Evolutionary conservation across 208 protist genomes (phyloP).

Genomic region (Angomonas deanei): DNA sequence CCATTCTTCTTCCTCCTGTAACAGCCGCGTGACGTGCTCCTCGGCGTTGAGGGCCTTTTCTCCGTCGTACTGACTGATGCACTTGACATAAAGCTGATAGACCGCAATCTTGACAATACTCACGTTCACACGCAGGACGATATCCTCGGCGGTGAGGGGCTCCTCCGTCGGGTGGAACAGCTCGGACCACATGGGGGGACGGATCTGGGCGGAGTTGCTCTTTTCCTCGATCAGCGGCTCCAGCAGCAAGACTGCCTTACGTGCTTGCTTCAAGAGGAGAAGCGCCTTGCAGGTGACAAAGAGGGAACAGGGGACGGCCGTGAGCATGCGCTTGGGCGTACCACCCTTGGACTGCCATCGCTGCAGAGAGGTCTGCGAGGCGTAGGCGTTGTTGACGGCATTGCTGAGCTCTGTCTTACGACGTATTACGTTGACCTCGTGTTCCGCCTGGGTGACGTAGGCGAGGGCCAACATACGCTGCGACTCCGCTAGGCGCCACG

Average conservation of each 20-base stretch:
- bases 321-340: slow-evolving; percentile 63
- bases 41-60: slow-evolving; percentile 54
- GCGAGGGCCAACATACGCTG: slow-evolving; percentile 82
- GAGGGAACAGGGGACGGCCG: slow-evolving; percentile 64
- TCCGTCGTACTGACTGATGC: slow-evolving; percentile 70
- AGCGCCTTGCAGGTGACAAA: slow-evolving; percentile 68
- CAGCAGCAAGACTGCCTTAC: slow-evolving; percentile 76
- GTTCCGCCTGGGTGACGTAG: slow-evolving; percentile 73
- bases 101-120: slow-evolving; percentile 63
- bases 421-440: slow-evolving; percentile 79
- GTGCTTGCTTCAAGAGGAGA: slow-evolving; percentile 65
- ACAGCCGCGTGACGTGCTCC: slow-evolving; percentile 22
- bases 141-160: slow-evolving; percentile 56
- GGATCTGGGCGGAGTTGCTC: slow-evolving; percentile 43
- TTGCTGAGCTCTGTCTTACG: slow-evolving; percentile 73
- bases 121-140: slow-evolving; percentile 61
- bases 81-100: slow-evolving; percentile 76
- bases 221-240: slow-evolving; percentile 87
- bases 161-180: slow-evolving; percentile 38
- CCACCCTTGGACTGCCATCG: slow-evolving; percentile 59
- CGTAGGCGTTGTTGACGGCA: slow-evolving; percentile 81
- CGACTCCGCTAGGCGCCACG: slow-evolving; percentile 67
- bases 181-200: slow-evolving; percentile 73
- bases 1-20: slow-evolving; percentile 57
- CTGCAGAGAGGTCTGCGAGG: slow-evolving; percentile 76